Evolutionary conservation across 306 rosid species (phyloP).

Genomic region (Adenanthera pavonina): DNA sequence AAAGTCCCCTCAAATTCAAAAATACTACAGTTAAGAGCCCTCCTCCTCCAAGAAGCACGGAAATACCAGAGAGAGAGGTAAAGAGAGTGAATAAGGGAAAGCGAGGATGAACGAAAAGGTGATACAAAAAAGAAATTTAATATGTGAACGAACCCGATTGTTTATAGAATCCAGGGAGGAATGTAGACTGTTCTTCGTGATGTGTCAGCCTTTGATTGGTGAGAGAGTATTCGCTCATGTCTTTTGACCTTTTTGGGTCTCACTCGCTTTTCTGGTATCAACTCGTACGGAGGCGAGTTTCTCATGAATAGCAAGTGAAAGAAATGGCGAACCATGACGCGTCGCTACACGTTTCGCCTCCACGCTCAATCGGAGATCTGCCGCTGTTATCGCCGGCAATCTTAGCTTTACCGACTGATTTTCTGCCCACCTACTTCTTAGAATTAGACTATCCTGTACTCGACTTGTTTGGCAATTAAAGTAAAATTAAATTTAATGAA

Average conservation of each 20-base stretch:
- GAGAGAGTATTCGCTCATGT: not conserved
- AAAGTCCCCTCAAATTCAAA: not conserved
- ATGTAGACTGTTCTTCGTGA: not conserved
- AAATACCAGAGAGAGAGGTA: not conserved
- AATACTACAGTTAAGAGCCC: not conserved
- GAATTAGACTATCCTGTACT: not conserved
- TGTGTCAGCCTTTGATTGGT: not conserved
- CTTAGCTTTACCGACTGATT: not conserved
- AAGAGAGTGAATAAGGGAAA: not conserved
- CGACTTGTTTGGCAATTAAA: too few species aligned
- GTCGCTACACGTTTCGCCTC: not conserved
- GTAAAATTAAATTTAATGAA: too few species aligned
- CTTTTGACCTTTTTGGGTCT: slow-evolving; percentile 18
- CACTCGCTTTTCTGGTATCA: not conserved
- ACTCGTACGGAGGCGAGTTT: slow-evolving; percentile 10
- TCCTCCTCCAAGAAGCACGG: slow-evolving; percentile 7
- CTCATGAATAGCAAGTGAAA: not conserved
- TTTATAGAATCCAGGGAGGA: not conserved
- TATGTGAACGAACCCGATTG: not conserved
- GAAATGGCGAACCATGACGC: not conserved
- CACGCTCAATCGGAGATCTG: not conserved
- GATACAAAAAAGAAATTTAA: not conserved
- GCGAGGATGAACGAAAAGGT: not conserved
- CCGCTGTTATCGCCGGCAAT: not conserved
- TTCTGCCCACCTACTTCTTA: not conserved